Evolutionary conservation across 352 stramenopile species (phyloP).

Genomic region (Pythium rishiriense): DNA sequence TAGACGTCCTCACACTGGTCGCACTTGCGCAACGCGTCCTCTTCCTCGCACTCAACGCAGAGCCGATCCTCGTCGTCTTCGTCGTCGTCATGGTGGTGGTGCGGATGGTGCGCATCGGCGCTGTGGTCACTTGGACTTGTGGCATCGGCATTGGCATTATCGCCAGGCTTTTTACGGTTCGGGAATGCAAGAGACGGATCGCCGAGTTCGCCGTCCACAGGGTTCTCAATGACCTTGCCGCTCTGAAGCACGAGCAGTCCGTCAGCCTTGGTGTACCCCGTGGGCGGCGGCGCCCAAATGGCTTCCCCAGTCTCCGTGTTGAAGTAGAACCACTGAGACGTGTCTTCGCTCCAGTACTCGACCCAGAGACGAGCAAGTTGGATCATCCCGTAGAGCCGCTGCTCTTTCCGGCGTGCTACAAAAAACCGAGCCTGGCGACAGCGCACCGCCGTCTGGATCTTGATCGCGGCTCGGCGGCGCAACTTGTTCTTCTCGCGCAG

Average conservation of each 20-base stretch:
- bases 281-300: slow-evolving; percentile 64
- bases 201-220: slow-evolving; percentile 37
- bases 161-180: slow-evolving; percentile 18
- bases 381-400: slow-evolving; percentile 43
- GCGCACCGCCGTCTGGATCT: slow-evolving; percentile 63
- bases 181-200: slow-evolving; percentile 32
- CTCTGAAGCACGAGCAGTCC: slow-evolving; percentile 69
- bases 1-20: slow-evolving; percentile 79
- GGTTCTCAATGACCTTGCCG: slow-evolving; percentile 62
- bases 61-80: slow-evolving; percentile 62
- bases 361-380: slow-evolving; percentile 50
- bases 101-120: slow-evolving; percentile 3
- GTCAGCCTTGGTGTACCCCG: slow-evolving; percentile 71
- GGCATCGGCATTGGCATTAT: background rate
- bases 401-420: slow-evolving; percentile 36
- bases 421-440: slow-evolving; percentile 42
- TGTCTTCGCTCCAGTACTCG: slow-evolving; percentile 81
- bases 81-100: slow-evolving; percentile 34
- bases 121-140: slow-evolving; percentile 7
- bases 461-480: slow-evolving; percentile 53
- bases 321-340: slow-evolving; percentile 78
- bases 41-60: slow-evolving; percentile 80
- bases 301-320: slow-evolving; percentile 72
- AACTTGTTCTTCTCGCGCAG: slow-evolving; percentile 60
- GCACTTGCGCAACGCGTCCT: slow-evolving; percentile 65